phyloP scores from a whole-genome alignment of 208 protist species.

The Phytomonas francai region DNA sequence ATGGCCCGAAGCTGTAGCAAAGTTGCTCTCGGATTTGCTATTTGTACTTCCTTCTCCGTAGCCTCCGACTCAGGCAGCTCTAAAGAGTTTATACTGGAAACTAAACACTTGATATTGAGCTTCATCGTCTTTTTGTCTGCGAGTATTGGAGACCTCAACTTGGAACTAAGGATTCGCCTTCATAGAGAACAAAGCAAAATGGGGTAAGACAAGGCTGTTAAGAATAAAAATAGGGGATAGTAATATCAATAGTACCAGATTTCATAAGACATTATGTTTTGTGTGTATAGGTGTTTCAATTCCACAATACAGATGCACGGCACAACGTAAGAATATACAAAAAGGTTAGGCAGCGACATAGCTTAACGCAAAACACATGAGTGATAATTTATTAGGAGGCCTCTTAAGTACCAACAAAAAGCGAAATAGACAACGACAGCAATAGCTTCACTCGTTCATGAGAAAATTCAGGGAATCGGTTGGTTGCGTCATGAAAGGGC shows the following conservation, averaged over 20 bases:
- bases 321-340: background rate
- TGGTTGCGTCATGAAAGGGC: constrained; percentile 52
- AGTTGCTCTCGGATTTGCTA: constrained; percentile 66
- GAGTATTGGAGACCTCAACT: background rate
- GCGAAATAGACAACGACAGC: background rate
- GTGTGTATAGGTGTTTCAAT: background rate
- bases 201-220: background rate
- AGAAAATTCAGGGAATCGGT: constrained; percentile 21
- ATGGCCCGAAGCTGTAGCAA: constrained; percentile 65
- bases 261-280: background rate
- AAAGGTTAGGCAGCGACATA: background rate
- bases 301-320: background rate
- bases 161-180: constrained; percentile 1
- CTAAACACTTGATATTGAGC: constrained; percentile 42
- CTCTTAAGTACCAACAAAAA: background rate
- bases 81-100: constrained; percentile 32
- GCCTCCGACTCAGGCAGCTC: constrained; percentile 23
- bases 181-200: background rate
- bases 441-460: background rate
- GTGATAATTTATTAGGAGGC: background rate
- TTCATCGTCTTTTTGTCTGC: constrained; percentile 40
- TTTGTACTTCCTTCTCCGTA: constrained; percentile 58
- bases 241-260: background rate
- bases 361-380: background rate
- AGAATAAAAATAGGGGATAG: background rate